Conservation (phyloP, 129 eudicot genomes). For the Escallonia herrerae region DNA sequence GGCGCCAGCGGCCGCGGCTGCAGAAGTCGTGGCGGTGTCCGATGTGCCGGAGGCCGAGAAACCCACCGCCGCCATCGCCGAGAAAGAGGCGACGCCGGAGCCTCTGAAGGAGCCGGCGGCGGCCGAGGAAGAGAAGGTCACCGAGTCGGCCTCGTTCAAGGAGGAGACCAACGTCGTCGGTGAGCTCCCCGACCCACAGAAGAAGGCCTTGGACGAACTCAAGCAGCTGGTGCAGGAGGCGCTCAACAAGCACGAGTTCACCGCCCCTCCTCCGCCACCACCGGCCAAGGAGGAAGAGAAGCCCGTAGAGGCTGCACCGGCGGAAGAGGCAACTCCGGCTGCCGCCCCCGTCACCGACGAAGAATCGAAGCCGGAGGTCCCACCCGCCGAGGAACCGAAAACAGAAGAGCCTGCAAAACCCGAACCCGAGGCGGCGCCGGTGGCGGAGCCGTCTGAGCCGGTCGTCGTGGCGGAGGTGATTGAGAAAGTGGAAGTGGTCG, state of each 20-base stretch:
- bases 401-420: not conserved
- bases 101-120: slow-evolving; percentile 13
- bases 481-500: slow-evolving; percentile 23
- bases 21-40: slow-evolving; percentile 23
- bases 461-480: slow-evolving; percentile 23
- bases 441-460: slow-evolving; percentile 17
- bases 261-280: slow-evolving; percentile 34
- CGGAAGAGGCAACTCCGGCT: slow-evolving; percentile 2
- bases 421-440: slow-evolving; percentile 4
- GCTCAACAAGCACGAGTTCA: slow-evolving; percentile 58
- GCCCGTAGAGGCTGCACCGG: slow-evolving; percentile 9
- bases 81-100: slow-evolving; percentile 28
- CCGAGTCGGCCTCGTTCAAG: slow-evolving; percentile 58
- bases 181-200: slow-evolving; percentile 59
- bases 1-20: slow-evolving; percentile 18
- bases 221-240: slow-evolving; percentile 55
- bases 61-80: slow-evolving; percentile 10
- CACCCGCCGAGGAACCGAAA: not conserved
- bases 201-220: slow-evolving; percentile 65
- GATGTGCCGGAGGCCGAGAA: slow-evolving; percentile 53
- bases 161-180: slow-evolving; percentile 73
- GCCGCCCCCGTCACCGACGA: slow-evolving; percentile 12
- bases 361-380: slow-evolving; percentile 7
- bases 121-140: slow-evolving; percentile 30
- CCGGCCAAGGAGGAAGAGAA: slow-evolving; percentile 29